Conservation (phyloP, 1,284 basidiomycete genomes). For the Trichosporon sp. region DNA sequence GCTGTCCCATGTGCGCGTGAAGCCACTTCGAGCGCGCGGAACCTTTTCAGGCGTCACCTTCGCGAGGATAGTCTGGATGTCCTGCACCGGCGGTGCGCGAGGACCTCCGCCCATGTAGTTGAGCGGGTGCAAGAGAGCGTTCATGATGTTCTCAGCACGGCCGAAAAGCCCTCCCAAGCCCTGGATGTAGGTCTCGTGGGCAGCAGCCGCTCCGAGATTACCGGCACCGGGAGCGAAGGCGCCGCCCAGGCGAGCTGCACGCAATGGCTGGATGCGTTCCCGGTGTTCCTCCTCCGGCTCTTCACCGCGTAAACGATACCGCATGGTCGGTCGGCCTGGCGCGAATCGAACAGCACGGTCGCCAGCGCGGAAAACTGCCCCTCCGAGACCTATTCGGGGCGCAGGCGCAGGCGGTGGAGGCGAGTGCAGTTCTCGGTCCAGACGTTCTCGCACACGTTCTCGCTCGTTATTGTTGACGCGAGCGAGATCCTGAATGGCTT, state of each 20-base stretch:
- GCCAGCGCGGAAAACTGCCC: constrained; percentile 25
- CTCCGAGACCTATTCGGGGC: constrained; percentile 17
- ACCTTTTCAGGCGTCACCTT: constrained; percentile 15
- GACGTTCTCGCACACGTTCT: neutral
- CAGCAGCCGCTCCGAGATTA: neutral
- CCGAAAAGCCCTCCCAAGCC: neutral
- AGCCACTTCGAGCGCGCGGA: constrained; percentile 15
- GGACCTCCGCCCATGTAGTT: neutral
- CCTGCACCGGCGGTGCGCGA: constrained; percentile 4
- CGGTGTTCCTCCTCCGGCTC: neutral
- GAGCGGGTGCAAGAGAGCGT: neutral
- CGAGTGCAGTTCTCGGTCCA: constrained; percentile 6
- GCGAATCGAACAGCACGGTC: constrained; percentile 20
- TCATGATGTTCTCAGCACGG: neutral
- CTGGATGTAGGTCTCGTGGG: neutral
- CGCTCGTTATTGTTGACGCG: neutral
- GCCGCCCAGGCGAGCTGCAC: neutral
- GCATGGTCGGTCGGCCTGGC: neutral
- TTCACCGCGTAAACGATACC: constrained; percentile 1
- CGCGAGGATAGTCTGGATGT: constrained; percentile 23
- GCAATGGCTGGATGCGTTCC: neutral
- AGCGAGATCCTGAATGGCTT: neutral
- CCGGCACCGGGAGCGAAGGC: neutral
- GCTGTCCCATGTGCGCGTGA: constrained; percentile 27
- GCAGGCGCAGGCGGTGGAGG: constrained; percentile 3